These are phyloP conservation scores for Lizonia empirigonia DNA, from an alignment of 2,329 filamentous ascomycete species.

Conservation along the genomic window DNA sequence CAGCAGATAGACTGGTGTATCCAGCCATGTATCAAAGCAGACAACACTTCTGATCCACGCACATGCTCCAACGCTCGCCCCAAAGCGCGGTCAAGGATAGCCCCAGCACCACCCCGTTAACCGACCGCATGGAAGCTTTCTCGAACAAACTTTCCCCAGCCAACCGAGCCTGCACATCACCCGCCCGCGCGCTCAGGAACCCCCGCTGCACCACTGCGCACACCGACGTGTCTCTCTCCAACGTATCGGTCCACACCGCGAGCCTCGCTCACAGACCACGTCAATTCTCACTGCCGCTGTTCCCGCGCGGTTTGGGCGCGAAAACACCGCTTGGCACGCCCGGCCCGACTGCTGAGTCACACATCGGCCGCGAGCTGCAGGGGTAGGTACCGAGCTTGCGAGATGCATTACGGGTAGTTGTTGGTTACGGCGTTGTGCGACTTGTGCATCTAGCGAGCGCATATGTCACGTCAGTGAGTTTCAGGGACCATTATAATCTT, in stretches of 20 bases:
- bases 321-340: too few relatives aligned
- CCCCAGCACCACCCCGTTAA: conserved; percentile 21
- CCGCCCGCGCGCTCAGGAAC: conserved; percentile 21
- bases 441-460: too few relatives aligned
- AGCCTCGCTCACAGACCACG: conserved; percentile 1
- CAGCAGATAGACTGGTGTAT: background rate
- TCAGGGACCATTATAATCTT: too few relatives aligned
- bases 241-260: background rate
- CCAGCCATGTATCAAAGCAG: too few relatives aligned
- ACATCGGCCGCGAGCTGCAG: too few relatives aligned
- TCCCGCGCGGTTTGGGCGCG: background rate
- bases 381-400: too few relatives aligned
- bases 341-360: too few relatives aligned
- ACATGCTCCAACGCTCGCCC: conserved; percentile 1
- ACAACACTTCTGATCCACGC: too few relatives aligned
- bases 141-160: conserved; percentile 29
- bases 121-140: conserved; percentile 28
- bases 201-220: conserved; percentile 2
- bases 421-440: too few relatives aligned
- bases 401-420: too few relatives aligned
- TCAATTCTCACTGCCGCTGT: background rate
- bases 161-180: conserved; percentile 30
- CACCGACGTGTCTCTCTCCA: conserved; percentile 6
- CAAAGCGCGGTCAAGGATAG: conserved; percentile 28
- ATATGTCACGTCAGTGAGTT: too few relatives aligned